Percentiles rank a stretch among this genome's conserved stretches.
Evolutionary conservation across 805 yeast genomes (phyloP).

Genomic region (Saccharomycopsis oosterbeekiorum): DNA sequence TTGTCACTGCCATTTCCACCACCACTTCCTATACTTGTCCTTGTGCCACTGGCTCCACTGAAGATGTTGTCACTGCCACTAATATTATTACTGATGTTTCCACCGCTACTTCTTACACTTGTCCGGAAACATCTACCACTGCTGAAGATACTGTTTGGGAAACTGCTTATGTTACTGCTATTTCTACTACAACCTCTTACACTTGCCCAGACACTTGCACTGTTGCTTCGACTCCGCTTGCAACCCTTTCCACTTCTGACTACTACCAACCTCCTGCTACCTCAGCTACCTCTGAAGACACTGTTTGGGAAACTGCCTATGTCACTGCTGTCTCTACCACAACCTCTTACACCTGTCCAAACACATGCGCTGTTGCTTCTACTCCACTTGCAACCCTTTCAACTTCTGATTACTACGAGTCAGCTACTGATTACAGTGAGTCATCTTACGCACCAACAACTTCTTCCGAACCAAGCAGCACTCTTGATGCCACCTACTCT

Average conservation of each 20-base stretch:
- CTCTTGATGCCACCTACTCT: constrained; percentile 13
- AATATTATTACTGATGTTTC: constrained; percentile 2
- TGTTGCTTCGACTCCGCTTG: not conserved
- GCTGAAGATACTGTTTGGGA: constrained; percentile 17
- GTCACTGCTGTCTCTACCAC: constrained; percentile 18
- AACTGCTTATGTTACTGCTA: constrained; percentile 18
- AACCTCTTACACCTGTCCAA: constrained; percentile 11
- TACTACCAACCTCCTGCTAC: constrained; percentile 13
- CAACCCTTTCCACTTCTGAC: constrained; percentile 3
- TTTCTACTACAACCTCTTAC: constrained; percentile 12
- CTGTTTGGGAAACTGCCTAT: constrained; percentile 16
- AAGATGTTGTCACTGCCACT: constrained; percentile 8
- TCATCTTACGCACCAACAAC: constrained; percentile 7
- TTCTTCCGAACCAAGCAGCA: constrained; percentile 7
- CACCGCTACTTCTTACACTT: constrained; percentile 8
- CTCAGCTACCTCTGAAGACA: constrained; percentile 14
- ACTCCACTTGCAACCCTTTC: not conserved
- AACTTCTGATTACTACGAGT: constrained; percentile 10
- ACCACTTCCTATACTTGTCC: constrained; percentile 11
- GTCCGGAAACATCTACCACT: constrained; percentile 4
- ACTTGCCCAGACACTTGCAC: constrained; percentile 6
- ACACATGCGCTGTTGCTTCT: not conserved
- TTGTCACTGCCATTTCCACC: constrained; percentile 17
- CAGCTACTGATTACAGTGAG: not conserved
- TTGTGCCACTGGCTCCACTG: constrained; percentile 3